A percentile compares a stretch with the other conserved stretches of the same genome.
phyloP scores from a whole-genome alignment of 23 red algal genomes.

The Pyropia yezoensis region DNA sequence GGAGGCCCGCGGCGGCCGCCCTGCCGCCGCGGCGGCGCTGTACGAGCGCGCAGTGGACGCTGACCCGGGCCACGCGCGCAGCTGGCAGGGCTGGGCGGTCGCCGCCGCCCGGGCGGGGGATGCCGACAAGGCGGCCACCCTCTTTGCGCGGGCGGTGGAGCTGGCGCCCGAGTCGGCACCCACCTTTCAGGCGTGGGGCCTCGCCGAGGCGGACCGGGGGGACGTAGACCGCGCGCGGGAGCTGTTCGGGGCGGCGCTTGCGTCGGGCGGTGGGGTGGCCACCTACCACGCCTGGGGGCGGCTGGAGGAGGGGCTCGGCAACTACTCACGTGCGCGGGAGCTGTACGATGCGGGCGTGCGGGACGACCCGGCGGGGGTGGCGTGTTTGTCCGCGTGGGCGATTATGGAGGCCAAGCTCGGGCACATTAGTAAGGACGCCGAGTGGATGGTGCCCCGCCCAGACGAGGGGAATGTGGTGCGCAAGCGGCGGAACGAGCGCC shows the following conservation, averaged over 20 bases:
- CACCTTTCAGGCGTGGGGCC: conserved; percentile 65
- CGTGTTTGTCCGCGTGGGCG: conserved; percentile 71
- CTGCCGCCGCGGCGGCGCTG: conserved; percentile 12
- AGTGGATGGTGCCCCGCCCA: conserved; percentile 42
- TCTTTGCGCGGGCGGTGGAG: conserved; percentile 50
- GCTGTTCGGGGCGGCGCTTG: conserved; percentile 38
- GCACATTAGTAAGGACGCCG: conserved; percentile 44
- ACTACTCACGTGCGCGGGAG: conserved; percentile 34
- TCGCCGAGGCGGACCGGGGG: conserved; percentile 38
- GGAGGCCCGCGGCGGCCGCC: conserved; percentile 8
- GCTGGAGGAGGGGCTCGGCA: conserved; percentile 51
- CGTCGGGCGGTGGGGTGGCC: conserved; percentile 8
- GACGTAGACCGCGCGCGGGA: conserved; percentile 26
- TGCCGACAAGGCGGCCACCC: conserved; percentile 2
- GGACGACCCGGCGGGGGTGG: conserved; percentile 25
- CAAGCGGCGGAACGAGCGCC: too few relatives aligned
- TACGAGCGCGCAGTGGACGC: conserved; percentile 44
- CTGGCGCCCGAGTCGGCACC: conserved; percentile 67
- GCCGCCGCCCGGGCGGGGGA: conserved; percentile 21
- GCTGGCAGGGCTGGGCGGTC: conserved; percentile 71
- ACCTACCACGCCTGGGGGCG: conserved; percentile 69
- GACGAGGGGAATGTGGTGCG: neutral
- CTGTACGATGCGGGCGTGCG: conserved; percentile 64
- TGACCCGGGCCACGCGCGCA: conserved; percentile 32
- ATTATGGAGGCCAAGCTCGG: conserved; percentile 79